Evolutionary conservation across 1,284 basidiomycete genomes (phyloP), one percentile per base, ranked within the genome.

Genomic region (Sporisorium sorghi): DNA sequence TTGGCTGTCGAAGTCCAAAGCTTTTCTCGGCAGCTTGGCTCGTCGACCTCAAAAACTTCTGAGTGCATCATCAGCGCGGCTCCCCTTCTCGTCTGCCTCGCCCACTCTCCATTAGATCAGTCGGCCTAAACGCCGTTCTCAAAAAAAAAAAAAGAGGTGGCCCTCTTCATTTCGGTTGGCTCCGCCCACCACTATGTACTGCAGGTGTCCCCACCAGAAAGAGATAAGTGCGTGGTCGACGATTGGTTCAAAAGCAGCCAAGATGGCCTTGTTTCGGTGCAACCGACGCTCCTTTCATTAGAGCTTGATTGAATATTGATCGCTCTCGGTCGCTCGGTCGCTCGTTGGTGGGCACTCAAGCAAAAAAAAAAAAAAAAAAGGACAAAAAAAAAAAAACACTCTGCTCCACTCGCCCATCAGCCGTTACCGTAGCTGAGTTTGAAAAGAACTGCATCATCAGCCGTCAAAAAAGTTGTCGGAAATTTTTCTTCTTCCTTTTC

Each of bases 191-290:
- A 35, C 8, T 24, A 23, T 17, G 11, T n/a, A 15, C 30, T 46
- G 46, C 37, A 40, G n/a, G 5, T 30, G 39, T 49, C 37, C 65
- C 58, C 58, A 61, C 65, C 40, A 14, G 21, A 39, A 23, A 17
- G 44, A 57, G 65, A 68, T 61, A 68, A 68, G 58, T 5, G 14
- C 19, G 15, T 33, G 32, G 15, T 23, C 43, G 19, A 46, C 40
- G 48, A 68, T 68, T 68, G 65, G 65, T 39, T 21, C 28, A 30
- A 30, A 5, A 9, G 49, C 19, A 40, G 21, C 28, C 28, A 32
- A 32, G 30, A 32, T 32, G 30, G 30, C 30, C 5, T 32, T n/a
- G n/a, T n/a, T n/a, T n/a, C n/a, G 28, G 11, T 32, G 32, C 37
- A 28, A 50, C 19, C 35, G 35, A 23, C 26, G 15, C 5, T 17